Conservation (phyloP, 305 asterid genomes). For the Fraxinus xanthoxyloides region DNA sequence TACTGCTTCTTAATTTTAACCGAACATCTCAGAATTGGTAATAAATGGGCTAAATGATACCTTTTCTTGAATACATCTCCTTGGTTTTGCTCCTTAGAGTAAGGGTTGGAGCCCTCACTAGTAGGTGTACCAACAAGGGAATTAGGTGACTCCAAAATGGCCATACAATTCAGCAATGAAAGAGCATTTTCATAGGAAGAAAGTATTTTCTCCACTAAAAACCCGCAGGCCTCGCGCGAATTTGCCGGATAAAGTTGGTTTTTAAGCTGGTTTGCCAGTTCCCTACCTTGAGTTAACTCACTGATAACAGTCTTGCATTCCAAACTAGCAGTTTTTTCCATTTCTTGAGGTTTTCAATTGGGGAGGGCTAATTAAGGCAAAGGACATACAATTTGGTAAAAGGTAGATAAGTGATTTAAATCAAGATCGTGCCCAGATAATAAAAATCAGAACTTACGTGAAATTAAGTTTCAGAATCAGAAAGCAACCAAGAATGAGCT, state of each 20-base stretch:
- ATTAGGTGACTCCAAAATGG: conserved; percentile 30
- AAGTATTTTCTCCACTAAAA: conserved; percentile 48
- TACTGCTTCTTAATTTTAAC: neutral
- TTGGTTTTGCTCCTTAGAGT: conserved; percentile 27
- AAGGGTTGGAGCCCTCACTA: conserved; percentile 37
- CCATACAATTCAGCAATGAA: conserved; percentile 34
- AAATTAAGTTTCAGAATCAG: neutral
- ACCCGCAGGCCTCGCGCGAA: conserved; percentile 35
- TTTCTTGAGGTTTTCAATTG: conserved; percentile 8
- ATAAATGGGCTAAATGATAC: conserved; percentile 12
- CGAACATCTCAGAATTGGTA: neutral
- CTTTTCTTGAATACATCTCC: conserved; percentile 46
- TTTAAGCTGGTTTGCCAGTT: conserved; percentile 61
- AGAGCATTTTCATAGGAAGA: conserved; percentile 68
- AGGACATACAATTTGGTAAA: neutral
- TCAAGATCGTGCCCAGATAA: neutral
- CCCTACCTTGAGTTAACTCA: conserved; percentile 60
- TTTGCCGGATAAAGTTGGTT: conserved; percentile 33
- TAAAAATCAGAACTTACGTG: conserved; percentile 15
- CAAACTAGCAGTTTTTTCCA: conserved; percentile 41
- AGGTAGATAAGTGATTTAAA: conserved; percentile 21
- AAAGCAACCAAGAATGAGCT: neutral
- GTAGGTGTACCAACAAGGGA: conserved; percentile 31
- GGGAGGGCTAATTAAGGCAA: conserved; percentile 10
- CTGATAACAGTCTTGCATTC: conserved; percentile 32